phyloP scores from a whole-genome alignment of 495 filamentous ascomycete genomes.

The Daldinia concentrica region DNA sequence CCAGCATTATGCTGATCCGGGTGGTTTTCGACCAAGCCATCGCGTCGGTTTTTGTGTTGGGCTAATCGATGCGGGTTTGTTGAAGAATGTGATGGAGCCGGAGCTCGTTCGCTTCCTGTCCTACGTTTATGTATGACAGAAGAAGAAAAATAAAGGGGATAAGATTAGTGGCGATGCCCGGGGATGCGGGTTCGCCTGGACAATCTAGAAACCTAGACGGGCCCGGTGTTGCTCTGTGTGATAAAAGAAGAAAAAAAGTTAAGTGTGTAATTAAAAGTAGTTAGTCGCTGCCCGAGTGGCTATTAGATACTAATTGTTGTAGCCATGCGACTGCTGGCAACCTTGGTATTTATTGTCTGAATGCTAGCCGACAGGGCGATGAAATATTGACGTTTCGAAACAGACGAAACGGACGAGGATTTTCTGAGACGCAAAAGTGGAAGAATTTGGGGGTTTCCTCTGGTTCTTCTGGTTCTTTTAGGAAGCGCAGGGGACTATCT shows the following conservation, averaged over 20 bases:
- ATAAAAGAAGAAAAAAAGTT: slow-evolving; percentile 11
- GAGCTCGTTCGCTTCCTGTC: neutral
- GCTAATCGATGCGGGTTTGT: slow-evolving; percentile 6
- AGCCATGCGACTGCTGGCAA: slow-evolving; percentile 15
- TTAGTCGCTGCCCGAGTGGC: slow-evolving; percentile 5
- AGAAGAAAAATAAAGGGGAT: neutral
- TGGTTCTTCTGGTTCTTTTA: slow-evolving; percentile 1
- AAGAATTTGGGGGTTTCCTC: neutral
- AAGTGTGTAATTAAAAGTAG: slow-evolving; percentile 14
- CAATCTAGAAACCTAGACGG: neutral
- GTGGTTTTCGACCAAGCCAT: slow-evolving; percentile 95
- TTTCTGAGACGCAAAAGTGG: neutral
- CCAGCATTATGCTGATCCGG: slow-evolving; percentile 91
- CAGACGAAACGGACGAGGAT: neutral
- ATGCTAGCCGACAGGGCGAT: neutral
- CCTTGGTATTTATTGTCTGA: slow-evolving; percentile 2
- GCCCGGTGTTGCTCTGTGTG: slow-evolving; percentile 9
- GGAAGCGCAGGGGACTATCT: slow-evolving; percentile 4
- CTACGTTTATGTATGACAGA: neutral
- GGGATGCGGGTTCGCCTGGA: neutral
- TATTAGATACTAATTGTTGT: slow-evolving; percentile 11
- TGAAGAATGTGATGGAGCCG: neutral
- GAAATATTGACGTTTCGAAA: neutral
- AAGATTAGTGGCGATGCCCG: slow-evolving; percentile 28
- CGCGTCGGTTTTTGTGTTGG: slow-evolving; percentile 15